Conservation (phyloP, 2,329 filamentous ascomycete genomes). For the Triangularia verruculosa region DNA sequence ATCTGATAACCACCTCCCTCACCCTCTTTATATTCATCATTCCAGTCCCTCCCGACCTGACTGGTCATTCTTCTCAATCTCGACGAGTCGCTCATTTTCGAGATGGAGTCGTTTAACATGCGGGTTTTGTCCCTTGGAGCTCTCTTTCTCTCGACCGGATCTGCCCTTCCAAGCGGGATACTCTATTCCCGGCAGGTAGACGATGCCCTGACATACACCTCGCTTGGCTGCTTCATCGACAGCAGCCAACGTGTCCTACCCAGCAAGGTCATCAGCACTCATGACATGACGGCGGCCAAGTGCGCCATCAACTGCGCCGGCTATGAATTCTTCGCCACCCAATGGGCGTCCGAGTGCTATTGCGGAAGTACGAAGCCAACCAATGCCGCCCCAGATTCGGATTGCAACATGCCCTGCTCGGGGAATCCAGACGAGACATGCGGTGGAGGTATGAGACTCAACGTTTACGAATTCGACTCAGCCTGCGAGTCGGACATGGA, state of each 20-base stretch:
- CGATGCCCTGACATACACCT: not conserved
- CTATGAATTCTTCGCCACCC: conserved; percentile 18
- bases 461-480: conserved; percentile 23
- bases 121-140: not conserved
- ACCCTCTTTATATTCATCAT: not conserved
- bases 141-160: not conserved
- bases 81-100: not conserved
- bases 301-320: conserved; percentile 17
- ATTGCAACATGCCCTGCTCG: conserved; percentile 37
- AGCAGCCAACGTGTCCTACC: conserved; percentile 11
- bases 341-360: conserved; percentile 19
- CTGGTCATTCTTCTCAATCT: not conserved
- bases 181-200: not conserved
- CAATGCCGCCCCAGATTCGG: conserved; percentile 31
- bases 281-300: conserved; percentile 37
- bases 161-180: not conserved
- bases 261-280: conserved; percentile 20
- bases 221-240: conserved; percentile 20
- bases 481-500: not conserved
- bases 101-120: not conserved
- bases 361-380: conserved; percentile 33
- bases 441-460: conserved; percentile 31
- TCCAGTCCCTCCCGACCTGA: not conserved
- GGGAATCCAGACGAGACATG: conserved; percentile 35
- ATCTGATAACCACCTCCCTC: not conserved